These are phyloP conservation scores for Thyridium curvatum DNA, from an alignment of 2,329 filamentous ascomycete genomes.

Conservation along the genomic window DNA sequence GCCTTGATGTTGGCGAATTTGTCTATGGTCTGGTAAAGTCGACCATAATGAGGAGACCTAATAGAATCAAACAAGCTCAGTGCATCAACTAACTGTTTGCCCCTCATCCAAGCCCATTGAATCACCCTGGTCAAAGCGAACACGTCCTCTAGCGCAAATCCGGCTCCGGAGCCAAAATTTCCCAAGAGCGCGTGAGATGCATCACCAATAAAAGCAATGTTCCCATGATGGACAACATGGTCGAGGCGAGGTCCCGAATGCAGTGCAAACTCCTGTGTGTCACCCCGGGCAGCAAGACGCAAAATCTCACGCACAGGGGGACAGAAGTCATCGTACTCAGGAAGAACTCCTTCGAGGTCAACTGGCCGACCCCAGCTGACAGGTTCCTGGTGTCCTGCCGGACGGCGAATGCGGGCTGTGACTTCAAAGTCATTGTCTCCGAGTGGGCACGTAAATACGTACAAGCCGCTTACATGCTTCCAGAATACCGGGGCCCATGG, in stretches of 20 bases:
- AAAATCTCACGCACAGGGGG: slow-evolving; percentile 21
- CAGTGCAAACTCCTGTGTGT: slow-evolving; percentile 18
- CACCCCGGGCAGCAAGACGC: slow-evolving; percentile 16
- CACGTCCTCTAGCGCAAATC: slow-evolving; percentile 11
- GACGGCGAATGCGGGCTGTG: slow-evolving; percentile 17
- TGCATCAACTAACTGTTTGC: slow-evolving; percentile 1
- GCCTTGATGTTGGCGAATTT: neutral
- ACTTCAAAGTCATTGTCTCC: slow-evolving; percentile 25
- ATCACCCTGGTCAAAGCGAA: slow-evolving; percentile 9
- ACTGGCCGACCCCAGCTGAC: slow-evolving; percentile 22
- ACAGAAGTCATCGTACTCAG: slow-evolving; percentile 19
- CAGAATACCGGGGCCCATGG: slow-evolving; percentile 21
- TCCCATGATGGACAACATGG: slow-evolving; percentile 15
- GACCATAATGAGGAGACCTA: slow-evolving; percentile 10
- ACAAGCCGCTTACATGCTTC: slow-evolving; percentile 20
- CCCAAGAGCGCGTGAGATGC: slow-evolving; percentile 38
- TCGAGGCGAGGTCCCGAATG: slow-evolving; percentile 22
- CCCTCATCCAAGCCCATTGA: slow-evolving; percentile 4
- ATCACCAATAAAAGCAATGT: slow-evolving; percentile 46
- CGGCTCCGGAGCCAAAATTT: slow-evolving; percentile 10
- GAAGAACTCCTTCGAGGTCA: slow-evolving; percentile 11
- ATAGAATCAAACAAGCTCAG: slow-evolving; percentile 8
- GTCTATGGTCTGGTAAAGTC: slow-evolving; percentile 9
- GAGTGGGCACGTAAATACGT: slow-evolving; percentile 25
- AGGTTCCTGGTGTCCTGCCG: slow-evolving; percentile 14